A percentile compares a stretch with the other conserved stretches of the same genome.
These are phyloP conservation scores for Elasticomyces elasticus DNA, from an alignment of 495 filamentous ascomycete genomes.

Conservation along the genomic window DNA sequence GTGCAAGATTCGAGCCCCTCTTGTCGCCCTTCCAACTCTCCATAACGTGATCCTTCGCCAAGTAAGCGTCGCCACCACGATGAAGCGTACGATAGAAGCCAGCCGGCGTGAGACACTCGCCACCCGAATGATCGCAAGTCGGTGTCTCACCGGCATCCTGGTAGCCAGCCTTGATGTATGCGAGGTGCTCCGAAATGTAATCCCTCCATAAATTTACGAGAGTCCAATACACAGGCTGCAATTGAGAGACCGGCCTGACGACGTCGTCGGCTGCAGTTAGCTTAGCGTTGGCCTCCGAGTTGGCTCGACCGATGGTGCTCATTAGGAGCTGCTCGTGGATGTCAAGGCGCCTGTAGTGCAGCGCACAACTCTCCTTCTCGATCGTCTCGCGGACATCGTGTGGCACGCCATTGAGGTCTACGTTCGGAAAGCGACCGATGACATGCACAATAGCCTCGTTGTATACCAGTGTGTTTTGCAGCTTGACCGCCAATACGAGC, in stretches of 20 bases:
- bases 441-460: constrained; percentile 30
- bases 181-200: constrained; percentile 16
- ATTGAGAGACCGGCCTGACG: constrained; percentile 19
- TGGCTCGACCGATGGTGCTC: constrained; percentile 11
- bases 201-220: constrained; percentile 22
- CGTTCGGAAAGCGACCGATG: constrained; percentile 20
- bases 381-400: constrained; percentile 15
- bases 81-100: constrained; percentile 19
- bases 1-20: constrained; percentile 9
- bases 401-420: constrained; percentile 2
- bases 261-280: constrained; percentile 5
- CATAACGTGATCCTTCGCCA: constrained; percentile 17
- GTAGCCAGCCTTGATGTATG: not conserved
- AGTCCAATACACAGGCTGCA: not conserved
- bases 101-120: constrained; percentile 5
- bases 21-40: constrained; percentile 1
- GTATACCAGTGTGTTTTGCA: constrained; percentile 23
- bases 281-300: not conserved
- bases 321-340: constrained; percentile 23
- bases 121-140: not conserved
- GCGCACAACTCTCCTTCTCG: constrained; percentile 5
- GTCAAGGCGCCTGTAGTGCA: constrained; percentile 2
- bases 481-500: constrained; percentile 20
- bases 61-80: constrained; percentile 17
- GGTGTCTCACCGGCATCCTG: not conserved